phyloP scores from a whole-genome alignment of 805 yeast genomes.

The Zygosaccharomyces pseudorouxii region DNA sequence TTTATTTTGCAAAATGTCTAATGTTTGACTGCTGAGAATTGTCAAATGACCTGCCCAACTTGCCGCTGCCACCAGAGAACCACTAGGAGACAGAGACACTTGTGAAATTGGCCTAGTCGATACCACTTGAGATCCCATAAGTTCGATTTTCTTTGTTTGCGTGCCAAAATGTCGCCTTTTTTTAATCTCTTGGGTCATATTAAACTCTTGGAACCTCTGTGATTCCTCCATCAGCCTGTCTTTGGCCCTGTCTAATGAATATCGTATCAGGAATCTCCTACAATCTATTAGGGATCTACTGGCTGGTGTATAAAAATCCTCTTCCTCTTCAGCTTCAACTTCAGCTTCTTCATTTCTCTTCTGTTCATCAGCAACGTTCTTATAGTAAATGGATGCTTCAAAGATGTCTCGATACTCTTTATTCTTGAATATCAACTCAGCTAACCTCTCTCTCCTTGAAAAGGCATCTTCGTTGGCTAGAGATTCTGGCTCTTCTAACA shows the following conservation, averaged over 20 bases:
- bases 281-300: constrained; percentile 46
- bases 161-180: constrained; percentile 43
- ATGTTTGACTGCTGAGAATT: constrained; percentile 40
- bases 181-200: constrained; percentile 42
- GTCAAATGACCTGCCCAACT: constrained; percentile 80
- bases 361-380: constrained; percentile 5
- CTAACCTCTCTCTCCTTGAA: constrained; percentile 58
- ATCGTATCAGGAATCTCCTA: constrained; percentile 48
- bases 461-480: constrained; percentile 55
- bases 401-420: constrained; percentile 23
- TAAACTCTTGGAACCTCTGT: constrained; percentile 27
- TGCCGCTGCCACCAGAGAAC: constrained; percentile 50
- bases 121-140: constrained; percentile 65
- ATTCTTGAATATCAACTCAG: constrained; percentile 39
- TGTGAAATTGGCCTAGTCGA: constrained; percentile 66
- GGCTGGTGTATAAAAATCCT: constrained; percentile 85
- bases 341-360: constrained; percentile 26
- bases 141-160: constrained; percentile 36
- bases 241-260: constrained; percentile 47
- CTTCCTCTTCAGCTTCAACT: constrained; percentile 54
- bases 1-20: constrained; percentile 29
- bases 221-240: constrained; percentile 39
- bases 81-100: constrained; percentile 43
- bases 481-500: constrained; percentile 53
- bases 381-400: constrained; percentile 6